A percentile compares a stretch with the other conserved stretches of the same genome.
Conservation (phyloP, 192 early-diverging fungal species). For the Gorgonomyces haynaldii region DNA sequence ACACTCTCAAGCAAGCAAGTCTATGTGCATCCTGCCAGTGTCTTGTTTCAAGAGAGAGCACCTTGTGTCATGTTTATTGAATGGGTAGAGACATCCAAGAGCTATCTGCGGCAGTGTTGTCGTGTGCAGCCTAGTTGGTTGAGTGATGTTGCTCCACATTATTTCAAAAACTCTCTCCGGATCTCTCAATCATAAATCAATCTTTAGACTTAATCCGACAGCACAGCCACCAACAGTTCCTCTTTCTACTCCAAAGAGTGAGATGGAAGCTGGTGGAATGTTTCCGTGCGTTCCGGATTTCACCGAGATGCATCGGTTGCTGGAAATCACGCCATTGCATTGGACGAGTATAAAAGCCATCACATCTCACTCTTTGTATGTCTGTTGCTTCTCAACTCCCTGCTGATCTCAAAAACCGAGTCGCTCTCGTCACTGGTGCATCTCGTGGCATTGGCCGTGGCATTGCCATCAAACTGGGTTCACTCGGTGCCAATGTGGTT, state of each 20-base stretch:
- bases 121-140: conserved; percentile 76
- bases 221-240: no score
- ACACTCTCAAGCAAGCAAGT: conserved; percentile 61
- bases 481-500: conserved; percentile 16
- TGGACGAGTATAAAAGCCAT: no score
- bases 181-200: background rate
- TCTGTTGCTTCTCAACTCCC: no score
- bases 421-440: conserved; percentile 7
- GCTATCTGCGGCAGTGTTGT: conserved; percentile 78
- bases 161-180: conserved; percentile 7
- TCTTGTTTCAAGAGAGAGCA: conserved; percentile 67
- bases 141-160: conserved; percentile 64
- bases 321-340: no score
- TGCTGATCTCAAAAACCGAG: no score
- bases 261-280: no score
- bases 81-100: conserved; percentile 73
- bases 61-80: conserved; percentile 83
- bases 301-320: no score
- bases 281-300: no score
- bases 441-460: conserved; percentile 4
- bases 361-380: no score
- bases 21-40: conserved; percentile 78
- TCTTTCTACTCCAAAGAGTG: no score
- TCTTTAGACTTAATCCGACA: no score
- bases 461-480: conserved; percentile 1